Evolutionary conservation across 2,329 filamentous ascomycete species (phyloP).

Genomic region (Hypocrella siamensis): DNA sequence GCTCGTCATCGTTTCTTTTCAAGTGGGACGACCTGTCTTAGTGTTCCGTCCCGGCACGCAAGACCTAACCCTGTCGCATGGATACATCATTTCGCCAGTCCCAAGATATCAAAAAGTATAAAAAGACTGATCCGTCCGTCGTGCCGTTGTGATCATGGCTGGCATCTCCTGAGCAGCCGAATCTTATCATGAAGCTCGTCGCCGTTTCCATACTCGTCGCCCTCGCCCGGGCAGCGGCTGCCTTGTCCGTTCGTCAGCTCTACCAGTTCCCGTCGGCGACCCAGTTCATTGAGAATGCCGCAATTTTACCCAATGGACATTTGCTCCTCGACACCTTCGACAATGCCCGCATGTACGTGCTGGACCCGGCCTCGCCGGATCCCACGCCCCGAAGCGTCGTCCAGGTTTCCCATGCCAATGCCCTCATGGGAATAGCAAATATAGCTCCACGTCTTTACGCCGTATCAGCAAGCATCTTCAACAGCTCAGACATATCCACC

Average conservation of each 20-base stretch:
- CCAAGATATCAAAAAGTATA: not conserved
- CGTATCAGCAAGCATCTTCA: conserved; percentile 6
- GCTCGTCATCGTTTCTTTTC: too few species aligned
- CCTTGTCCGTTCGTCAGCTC: conserved; percentile 12
- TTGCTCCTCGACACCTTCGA: conserved; percentile 7
- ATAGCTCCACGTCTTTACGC: conserved; percentile 8
- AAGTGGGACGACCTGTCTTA: too few species aligned
- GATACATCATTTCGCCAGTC: too few species aligned
- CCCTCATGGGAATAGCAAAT: conserved; percentile 7
- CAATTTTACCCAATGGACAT: conserved; percentile 7
- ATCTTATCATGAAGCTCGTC: not conserved
- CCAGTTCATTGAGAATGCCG: conserved; percentile 9
- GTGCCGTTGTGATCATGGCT: too few species aligned
- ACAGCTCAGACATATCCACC: conserved; percentile 2
- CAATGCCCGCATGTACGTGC: conserved; percentile 5
- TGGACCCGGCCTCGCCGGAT: conserved; percentile 3
- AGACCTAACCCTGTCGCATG: too few species aligned
- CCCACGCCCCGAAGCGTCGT: conserved; percentile 3
- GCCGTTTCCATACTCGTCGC: not conserved
- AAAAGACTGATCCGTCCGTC: too few species aligned
- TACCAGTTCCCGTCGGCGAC: conserved; percentile 6
- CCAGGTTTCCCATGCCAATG: conserved; percentile 4
- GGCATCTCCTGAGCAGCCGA: not conserved
- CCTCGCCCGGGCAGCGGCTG: not conserved
- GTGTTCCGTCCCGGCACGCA: too few species aligned